These are phyloP conservation scores for Beauveria sp. DNA, from an alignment of 2,329 filamentous ascomycete species.

Conservation along the genomic window DNA sequence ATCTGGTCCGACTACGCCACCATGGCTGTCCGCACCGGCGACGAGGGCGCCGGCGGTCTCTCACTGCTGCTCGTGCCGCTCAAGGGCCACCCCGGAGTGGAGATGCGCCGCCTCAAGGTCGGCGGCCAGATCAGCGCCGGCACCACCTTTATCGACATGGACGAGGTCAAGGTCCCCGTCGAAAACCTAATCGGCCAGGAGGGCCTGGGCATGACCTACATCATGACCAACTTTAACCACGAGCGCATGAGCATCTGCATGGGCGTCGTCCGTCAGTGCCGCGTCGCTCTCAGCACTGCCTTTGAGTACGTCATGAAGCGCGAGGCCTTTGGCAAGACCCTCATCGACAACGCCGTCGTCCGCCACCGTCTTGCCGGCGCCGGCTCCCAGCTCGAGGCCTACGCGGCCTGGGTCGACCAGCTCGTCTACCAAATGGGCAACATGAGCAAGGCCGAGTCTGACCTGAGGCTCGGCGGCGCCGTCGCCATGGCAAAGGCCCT, in stretches of 20 bases:
- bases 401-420: slow-evolving; percentile 65
- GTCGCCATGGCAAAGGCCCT: slow-evolving; percentile 68
- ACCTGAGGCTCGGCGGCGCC: slow-evolving; percentile 59
- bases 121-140: slow-evolving; percentile 59
- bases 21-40: slow-evolving; percentile 53
- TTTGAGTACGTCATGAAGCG: slow-evolving; percentile 29
- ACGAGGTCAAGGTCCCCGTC: slow-evolving; percentile 43
- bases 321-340: slow-evolving; percentile 33
- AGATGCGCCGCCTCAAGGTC: slow-evolving; percentile 44
- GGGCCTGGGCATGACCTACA: slow-evolving; percentile 40
- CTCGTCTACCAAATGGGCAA: slow-evolving; percentile 60
- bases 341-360: slow-evolving; percentile 68
- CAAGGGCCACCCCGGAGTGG: slow-evolving; percentile 12
- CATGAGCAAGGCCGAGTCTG: slow-evolving; percentile 49
- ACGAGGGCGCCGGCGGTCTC: slow-evolving; percentile 41
- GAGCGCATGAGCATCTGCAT: slow-evolving; percentile 32
- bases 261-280: slow-evolving; percentile 12
- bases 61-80: slow-evolving; percentile 49
- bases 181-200: slow-evolving; percentile 45
- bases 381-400: slow-evolving; percentile 58
- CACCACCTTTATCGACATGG: slow-evolving; percentile 46
- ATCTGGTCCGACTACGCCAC: slow-evolving; percentile 55
- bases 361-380: slow-evolving; percentile 61
- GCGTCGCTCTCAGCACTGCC: slow-evolving; percentile 25
- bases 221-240: slow-evolving; percentile 40